Percentiles rank a stretch among this genome's conserved stretches.
These are phyloP conservation scores for Fraxinus floribunda DNA, from an alignment of 305 asterid species.

Conservation along the genomic window DNA sequence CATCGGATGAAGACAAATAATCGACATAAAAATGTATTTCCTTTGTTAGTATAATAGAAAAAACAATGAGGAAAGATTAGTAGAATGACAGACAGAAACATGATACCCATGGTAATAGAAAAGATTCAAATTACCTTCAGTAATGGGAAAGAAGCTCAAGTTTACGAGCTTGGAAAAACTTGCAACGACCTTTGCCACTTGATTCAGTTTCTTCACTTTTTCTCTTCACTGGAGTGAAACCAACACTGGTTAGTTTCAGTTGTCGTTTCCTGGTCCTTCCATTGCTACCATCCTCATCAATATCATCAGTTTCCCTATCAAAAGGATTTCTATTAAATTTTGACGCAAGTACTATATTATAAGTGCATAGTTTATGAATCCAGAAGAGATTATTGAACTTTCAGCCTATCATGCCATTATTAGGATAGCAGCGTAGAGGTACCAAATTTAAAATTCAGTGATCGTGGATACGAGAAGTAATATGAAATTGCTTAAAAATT, in stretches of 20 bases:
- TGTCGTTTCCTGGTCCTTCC: conserved; percentile 64
- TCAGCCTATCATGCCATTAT: not conserved
- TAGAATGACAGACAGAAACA: not conserved
- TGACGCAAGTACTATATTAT: not conserved
- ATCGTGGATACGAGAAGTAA: not conserved
- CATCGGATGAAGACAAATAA: not conserved
- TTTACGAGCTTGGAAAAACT: conserved; percentile 91
- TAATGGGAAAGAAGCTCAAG: conserved; percentile 72
- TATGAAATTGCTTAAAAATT: not conserved
- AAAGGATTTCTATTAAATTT: not conserved
- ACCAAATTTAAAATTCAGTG: not conserved
- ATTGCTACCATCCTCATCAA: conserved; percentile 49
- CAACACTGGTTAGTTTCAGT: conserved; percentile 58
- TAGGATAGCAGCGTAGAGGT: not conserved
- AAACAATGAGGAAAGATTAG: not conserved
- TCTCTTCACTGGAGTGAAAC: conserved; percentile 60
- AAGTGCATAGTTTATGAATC: not conserved
- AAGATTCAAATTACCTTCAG: conserved; percentile 26
- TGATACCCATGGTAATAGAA: not conserved
- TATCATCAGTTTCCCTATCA: conserved; percentile 74
- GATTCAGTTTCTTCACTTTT: conserved; percentile 84
- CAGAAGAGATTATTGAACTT: not conserved
- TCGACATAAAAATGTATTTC: not conserved
- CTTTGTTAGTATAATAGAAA: not conserved
- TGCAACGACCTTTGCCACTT: conserved; percentile 82